These are phyloP conservation scores for Penicillium paxilli DNA, from an alignment of 495 filamentous ascomycete genomes.

Conservation along the genomic window DNA sequence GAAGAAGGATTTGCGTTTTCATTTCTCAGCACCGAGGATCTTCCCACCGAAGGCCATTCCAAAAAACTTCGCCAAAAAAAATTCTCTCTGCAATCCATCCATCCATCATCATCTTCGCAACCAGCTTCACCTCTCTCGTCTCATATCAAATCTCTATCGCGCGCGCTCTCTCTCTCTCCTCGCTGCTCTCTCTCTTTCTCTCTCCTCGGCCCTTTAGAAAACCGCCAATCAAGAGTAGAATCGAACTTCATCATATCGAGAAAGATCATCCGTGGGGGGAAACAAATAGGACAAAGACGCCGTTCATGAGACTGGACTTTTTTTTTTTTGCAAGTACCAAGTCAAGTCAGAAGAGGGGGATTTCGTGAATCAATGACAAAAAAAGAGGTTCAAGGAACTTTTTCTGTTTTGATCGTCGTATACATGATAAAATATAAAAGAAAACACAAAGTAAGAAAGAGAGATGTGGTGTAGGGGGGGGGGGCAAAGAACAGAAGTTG, in stretches of 20 bases:
- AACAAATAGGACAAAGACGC: slow-evolving; percentile 42
- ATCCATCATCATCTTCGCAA: slow-evolving; percentile 11
- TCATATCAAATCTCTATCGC: no score
- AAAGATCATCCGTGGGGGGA: slow-evolving; percentile 34
- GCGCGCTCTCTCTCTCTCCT: slow-evolving; percentile 17
- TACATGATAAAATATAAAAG: slow-evolving; percentile 36
- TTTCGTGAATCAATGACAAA: slow-evolving; percentile 28
- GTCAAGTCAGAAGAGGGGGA: slow-evolving; percentile 14
- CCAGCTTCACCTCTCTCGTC: slow-evolving; percentile 17
- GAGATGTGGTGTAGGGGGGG: neutral
- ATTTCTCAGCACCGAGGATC: slow-evolving; percentile 31
- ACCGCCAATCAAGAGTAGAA: slow-evolving; percentile 26
- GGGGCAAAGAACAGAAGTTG: no score
- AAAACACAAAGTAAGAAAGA: slow-evolving; percentile 3
- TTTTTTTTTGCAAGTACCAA: neutral
- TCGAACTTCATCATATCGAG: slow-evolving; percentile 23
- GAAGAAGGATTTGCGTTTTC: slow-evolving; percentile 24
- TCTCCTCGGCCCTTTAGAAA: slow-evolving; percentile 29
- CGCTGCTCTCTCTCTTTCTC: slow-evolving; percentile 13
- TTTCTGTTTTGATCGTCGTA: slow-evolving; percentile 45
- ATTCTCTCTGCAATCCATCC: slow-evolving; percentile 20
- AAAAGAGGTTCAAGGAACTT: slow-evolving; percentile 20
- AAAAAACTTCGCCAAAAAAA: slow-evolving; percentile 21
- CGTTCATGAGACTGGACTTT: slow-evolving; percentile 44
- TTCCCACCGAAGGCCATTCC: slow-evolving; percentile 21